These are phyloP conservation scores for Epichloe elymi DNA, from an alignment of 2,329 filamentous ascomycete species.

Conservation along the genomic window DNA sequence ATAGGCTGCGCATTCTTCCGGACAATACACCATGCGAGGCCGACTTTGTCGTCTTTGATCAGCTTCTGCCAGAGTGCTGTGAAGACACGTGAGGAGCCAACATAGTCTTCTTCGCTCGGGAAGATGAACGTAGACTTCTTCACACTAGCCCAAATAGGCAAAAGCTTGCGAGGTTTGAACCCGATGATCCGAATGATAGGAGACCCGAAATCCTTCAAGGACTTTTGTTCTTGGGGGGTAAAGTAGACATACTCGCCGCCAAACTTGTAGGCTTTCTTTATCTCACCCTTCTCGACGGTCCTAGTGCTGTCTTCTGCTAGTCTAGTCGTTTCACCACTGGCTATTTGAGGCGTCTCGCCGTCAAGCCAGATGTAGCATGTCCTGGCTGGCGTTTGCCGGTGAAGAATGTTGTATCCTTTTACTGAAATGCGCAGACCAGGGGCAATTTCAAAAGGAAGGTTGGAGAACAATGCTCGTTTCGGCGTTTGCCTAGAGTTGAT, in stretches of 20 bases:
- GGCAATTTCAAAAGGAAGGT: slow-evolving; percentile 75
- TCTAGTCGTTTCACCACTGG: slow-evolving; percentile 56
- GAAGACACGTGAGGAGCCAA: slow-evolving; percentile 88
- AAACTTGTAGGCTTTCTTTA: slow-evolving; percentile 91
- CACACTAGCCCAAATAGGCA: slow-evolving; percentile 74
- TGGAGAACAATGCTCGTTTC: slow-evolving; percentile 75
- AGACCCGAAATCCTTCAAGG: slow-evolving; percentile 66
- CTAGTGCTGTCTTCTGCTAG: slow-evolving; percentile 67
- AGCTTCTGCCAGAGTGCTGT: slow-evolving; percentile 83
- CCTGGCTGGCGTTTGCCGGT: slow-evolving; percentile 66
- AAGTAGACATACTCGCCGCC: slow-evolving; percentile 85
- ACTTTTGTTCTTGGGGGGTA: slow-evolving; percentile 64
- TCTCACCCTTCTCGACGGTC: slow-evolving; percentile 65
- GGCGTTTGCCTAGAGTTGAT: slow-evolving; percentile 84
- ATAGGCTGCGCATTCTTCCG: slow-evolving; percentile 68
- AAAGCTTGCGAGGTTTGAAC: slow-evolving; percentile 67
- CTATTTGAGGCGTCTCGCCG: slow-evolving; percentile 76
- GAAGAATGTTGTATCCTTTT: slow-evolving; percentile 83
- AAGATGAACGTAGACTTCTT: slow-evolving; percentile 88
- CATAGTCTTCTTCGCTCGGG: slow-evolving; percentile 76
- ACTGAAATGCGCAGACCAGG: slow-evolving; percentile 77
- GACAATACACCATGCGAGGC: slow-evolving; percentile 78
- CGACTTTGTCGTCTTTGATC: slow-evolving; percentile 65
- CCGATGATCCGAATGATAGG: slow-evolving; percentile 81
- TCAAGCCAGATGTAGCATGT: slow-evolving; percentile 81